Base-by-base conservation (phyloP, 805 yeast genomes). In the Allodekkera sacchari region DNA sequence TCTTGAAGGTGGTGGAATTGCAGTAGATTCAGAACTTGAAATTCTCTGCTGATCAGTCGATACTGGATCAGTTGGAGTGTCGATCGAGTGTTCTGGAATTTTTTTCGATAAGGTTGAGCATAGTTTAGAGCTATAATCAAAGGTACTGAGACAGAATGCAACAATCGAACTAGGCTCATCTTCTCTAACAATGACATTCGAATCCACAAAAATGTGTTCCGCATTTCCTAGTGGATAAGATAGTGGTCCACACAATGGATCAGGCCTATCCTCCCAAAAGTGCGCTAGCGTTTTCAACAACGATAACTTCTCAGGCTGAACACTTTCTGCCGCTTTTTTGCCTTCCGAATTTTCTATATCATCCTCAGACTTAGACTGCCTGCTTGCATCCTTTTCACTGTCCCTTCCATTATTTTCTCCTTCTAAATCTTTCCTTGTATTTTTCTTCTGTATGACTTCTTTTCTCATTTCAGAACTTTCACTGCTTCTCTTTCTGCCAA, bases 191-290 rank as follows among this genome's bases (percentile, higher is more conserved):
- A 92, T 78, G 14, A 92, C 95, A 53, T 83, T 85, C 6, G 94
- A 83, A 50, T 94, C 97, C 13, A 84, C 85, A 62, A 92, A 92
- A 1, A 89, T 74, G 52, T 92, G 97, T 50, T 92, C 97, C 0
- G 80, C 69, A 0, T 87, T 69, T 25, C 60, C 68, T 33, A 88
- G 63, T 2, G 97, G 95, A 55, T 87, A 88, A 13, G 73, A 79
- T 21, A 92, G 62, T 0, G 96, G 94, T 42, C 83, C 87, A 97
- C 97, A 94, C 14, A 92, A 66, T 2, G 94, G 80, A 1, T 96
- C 92, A 1, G 97, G 83, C 47, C 98, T 64, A 57, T 92, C 97
- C 1, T 96, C 96, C 97, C 97, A 92, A 55, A 92, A 92, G 45
- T 78, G 84, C 0, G 94, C 74, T 34, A 94, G 61, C 0, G 94